Conservation (phyloP, 768 basidiomycete genomes). For the Termitomyces titanicus region DNA sequence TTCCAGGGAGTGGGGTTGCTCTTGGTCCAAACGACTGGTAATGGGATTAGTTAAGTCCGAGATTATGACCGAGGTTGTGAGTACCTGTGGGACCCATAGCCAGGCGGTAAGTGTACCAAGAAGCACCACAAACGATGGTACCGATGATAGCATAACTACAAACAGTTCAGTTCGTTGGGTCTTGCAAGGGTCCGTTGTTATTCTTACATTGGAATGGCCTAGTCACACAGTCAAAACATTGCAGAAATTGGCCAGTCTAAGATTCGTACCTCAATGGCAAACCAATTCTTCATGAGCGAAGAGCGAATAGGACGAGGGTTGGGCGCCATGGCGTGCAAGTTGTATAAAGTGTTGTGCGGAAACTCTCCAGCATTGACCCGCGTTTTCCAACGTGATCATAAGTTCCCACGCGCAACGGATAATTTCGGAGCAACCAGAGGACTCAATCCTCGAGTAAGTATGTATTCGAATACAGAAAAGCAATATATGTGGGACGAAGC, state of each 20-base stretch:
- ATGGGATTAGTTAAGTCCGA: background rate
- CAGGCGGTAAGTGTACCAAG: constrained; percentile 66
- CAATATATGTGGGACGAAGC: constrained; percentile 4
- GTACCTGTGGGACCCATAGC: constrained; percentile 55
- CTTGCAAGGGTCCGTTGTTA: constrained; percentile 2
- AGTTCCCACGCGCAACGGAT: constrained; percentile 32
- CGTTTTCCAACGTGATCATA: constrained; percentile 9
- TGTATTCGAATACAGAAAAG: background rate
- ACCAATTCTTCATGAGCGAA: constrained; percentile 62
- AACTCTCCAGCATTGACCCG: background rate
- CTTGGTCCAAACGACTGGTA: constrained; percentile 52
- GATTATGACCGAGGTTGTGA: constrained; percentile 15
- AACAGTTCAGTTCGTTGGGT: constrained; percentile 3
- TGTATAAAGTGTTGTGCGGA: constrained; percentile 10
- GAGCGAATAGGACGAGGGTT: constrained; percentile 29
- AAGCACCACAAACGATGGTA: constrained; percentile 51
- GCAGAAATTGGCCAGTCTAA: background rate
- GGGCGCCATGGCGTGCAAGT: constrained; percentile 6
- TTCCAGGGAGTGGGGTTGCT: constrained; percentile 91
- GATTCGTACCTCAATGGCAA: constrained; percentile 61
- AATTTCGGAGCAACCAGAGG: constrained; percentile 26
- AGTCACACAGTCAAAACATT: constrained; percentile 4
- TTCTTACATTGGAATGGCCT: constrained; percentile 54
- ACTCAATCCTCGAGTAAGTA: background rate
- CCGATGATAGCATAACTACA: constrained; percentile 49